Conservation (phyloP, 371 early-diverging fungal genomes). For the Syncephalastrum racemosum region DNA sequence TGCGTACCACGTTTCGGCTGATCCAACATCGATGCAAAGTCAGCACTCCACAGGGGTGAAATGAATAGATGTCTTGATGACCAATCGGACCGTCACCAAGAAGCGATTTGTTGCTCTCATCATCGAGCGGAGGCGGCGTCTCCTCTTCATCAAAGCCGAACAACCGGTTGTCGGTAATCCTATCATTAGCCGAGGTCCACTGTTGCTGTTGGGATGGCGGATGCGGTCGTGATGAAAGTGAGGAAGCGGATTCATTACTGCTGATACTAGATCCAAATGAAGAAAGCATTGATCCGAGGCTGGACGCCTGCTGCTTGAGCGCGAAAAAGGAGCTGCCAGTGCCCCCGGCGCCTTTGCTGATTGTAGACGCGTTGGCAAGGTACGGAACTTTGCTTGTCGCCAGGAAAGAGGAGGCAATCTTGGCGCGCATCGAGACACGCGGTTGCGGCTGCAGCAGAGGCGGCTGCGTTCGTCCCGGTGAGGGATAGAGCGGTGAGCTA, state of each 20-base stretch:
- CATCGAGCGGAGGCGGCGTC: slow-evolving; percentile 26
- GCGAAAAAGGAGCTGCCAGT: slow-evolving; percentile 8
- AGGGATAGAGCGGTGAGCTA: background rate
- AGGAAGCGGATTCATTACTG: slow-evolving; percentile 13
- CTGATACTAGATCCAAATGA: slow-evolving; percentile 32
- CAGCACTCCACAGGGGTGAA: slow-evolving; percentile 57
- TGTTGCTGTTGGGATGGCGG: background rate
- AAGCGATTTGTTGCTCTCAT: slow-evolving; percentile 22
- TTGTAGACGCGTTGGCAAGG: slow-evolving; percentile 14
- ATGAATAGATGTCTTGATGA: slow-evolving; percentile 60
- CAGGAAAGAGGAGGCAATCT: slow-evolving; percentile 40
- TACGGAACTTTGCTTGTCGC: slow-evolving; percentile 28
- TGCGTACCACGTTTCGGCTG: slow-evolving; percentile 47
- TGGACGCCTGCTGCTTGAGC: slow-evolving; percentile 41
- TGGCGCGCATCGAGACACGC: slow-evolving; percentile 18
- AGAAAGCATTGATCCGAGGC: slow-evolving; percentile 34
- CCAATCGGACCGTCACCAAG: slow-evolving; percentile 45
- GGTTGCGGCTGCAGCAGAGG: no score
- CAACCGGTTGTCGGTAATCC: slow-evolving; percentile 32
- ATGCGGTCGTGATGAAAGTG: slow-evolving; percentile 1
- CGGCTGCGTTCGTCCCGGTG: background rate
- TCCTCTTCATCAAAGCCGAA: slow-evolving; percentile 59
- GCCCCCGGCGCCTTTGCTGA: slow-evolving; percentile 2
- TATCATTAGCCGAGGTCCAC: slow-evolving; percentile 32
- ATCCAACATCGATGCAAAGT: slow-evolving; percentile 64